Evolutionary conservation across 2,329 filamentous ascomycete genomes (phyloP).

Genomic region (Colletotrichum acutatum): DNA sequence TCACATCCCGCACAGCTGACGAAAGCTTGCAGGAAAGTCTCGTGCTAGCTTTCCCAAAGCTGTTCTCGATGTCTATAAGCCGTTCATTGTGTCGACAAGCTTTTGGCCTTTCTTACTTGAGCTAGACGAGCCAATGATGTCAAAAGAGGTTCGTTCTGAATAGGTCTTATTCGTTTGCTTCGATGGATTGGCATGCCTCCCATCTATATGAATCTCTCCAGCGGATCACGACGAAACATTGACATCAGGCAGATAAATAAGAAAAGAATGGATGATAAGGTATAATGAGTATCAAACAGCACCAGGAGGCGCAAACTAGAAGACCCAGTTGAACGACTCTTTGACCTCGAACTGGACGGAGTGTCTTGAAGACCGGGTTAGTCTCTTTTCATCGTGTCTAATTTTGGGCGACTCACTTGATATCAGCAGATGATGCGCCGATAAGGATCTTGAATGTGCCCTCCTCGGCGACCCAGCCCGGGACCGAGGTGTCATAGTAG

Average conservation of each 20-base stretch:
- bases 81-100: background rate
- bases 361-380: conserved; percentile 39
- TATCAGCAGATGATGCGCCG: conserved; percentile 71
- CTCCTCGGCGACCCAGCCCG: conserved; percentile 74
- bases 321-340: conserved; percentile 75
- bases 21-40: background rate
- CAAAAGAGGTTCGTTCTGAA: background rate
- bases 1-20: background rate
- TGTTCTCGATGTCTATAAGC: background rate
- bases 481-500: conserved; percentile 71
- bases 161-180: background rate
- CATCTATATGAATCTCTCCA: background rate
- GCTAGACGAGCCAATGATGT: background rate
- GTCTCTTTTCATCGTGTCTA: background rate
- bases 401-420: conserved; percentile 45
- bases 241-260: background rate
- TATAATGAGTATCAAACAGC: background rate
- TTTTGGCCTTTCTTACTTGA: too few relatives aligned
- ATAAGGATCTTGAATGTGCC: conserved; percentile 70
- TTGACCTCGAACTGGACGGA: conserved; percentile 64
- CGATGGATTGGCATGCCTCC: background rate
- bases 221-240: background rate
- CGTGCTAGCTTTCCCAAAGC: background rate
- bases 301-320: conserved; percentile 48
- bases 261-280: background rate